These are phyloP conservation scores for Cystoderma amianthinum DNA, from an alignment of 768 basidiomycete species.

Conservation along the genomic window DNA sequence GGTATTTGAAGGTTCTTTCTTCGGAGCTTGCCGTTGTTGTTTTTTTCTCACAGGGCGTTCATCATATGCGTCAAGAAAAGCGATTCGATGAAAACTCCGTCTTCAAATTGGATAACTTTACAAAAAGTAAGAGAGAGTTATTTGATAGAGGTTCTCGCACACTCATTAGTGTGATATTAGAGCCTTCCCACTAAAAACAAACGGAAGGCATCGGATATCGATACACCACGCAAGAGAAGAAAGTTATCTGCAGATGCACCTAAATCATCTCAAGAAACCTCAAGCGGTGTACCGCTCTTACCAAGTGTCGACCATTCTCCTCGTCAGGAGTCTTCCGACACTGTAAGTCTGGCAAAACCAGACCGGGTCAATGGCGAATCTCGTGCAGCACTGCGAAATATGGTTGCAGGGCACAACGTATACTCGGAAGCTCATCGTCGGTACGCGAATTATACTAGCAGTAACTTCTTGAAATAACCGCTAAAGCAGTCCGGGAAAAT, in stretches of 20 bases:
- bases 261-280: neutral
- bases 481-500: conserved; percentile 53
- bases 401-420: neutral
- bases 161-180: neutral
- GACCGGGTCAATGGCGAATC: neutral
- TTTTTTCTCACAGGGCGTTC: no score
- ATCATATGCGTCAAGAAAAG: no score
- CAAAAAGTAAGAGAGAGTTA: neutral
- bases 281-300: neutral
- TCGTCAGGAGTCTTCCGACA: no score
- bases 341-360: no score
- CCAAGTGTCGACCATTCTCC: neutral
- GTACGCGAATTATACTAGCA: neutral
- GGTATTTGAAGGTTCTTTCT: no score
- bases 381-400: neutral
- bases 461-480: neutral
- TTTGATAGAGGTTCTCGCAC: neutral
- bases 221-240: neutral
- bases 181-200: neutral
- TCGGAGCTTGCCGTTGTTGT: no score
- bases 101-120: neutral
- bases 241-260: neutral
- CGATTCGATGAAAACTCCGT: neutral
- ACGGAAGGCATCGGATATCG: neutral
- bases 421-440: neutral